phyloP scores from a whole-genome alignment of 1,284 basidiomycete genomes.

The Dichomitus squalens region DNA sequence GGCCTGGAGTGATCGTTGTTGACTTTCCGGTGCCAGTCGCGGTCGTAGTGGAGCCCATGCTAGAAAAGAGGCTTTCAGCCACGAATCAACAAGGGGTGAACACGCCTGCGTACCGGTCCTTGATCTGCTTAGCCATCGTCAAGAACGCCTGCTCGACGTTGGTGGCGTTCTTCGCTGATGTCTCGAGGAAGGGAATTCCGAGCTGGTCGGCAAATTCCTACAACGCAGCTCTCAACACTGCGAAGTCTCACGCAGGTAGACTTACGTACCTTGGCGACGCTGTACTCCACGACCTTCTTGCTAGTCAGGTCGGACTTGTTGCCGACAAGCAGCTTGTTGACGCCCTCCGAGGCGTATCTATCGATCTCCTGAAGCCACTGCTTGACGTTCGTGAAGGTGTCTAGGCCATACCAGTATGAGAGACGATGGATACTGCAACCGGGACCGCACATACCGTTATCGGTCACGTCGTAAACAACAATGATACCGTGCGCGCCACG shows the following conservation, averaged over 20 bases:
- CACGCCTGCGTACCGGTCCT: slow-evolving; percentile 73
- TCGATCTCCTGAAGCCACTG: slow-evolving; percentile 99
- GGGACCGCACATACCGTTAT: slow-evolving; percentile 71
- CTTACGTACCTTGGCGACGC: slow-evolving; percentile 83
- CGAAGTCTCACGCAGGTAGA: neutral
- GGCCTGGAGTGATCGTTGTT: slow-evolving; percentile 69
- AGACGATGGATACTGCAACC: neutral
- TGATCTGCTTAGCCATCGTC: slow-evolving; percentile 99
- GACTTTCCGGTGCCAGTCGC: slow-evolving; percentile 73
- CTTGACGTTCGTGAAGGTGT: slow-evolving; percentile 98
- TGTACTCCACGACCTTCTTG: slow-evolving; percentile 99
- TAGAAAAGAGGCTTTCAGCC: slow-evolving; percentile 32
- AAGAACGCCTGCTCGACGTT: slow-evolving; percentile 99
- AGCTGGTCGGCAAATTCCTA: slow-evolving; percentile 97
- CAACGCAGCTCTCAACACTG: slow-evolving; percentile 8
- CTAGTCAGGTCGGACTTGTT: slow-evolving; percentile 98
- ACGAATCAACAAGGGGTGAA: neutral
- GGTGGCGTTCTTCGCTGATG: slow-evolving; percentile 97
- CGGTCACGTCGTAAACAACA: slow-evolving; percentile 99
- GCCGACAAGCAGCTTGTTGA: slow-evolving; percentile 97
- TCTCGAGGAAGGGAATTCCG: slow-evolving; percentile 96
- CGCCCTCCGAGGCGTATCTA: slow-evolving; percentile 98
- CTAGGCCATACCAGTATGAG: slow-evolving; percentile 42
- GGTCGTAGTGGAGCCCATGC: slow-evolving; percentile 79
- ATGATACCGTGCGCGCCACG: slow-evolving; percentile 97